Conservation (phyloP, 1,284 basidiomycete species). For the Dichomitus squalens region DNA sequence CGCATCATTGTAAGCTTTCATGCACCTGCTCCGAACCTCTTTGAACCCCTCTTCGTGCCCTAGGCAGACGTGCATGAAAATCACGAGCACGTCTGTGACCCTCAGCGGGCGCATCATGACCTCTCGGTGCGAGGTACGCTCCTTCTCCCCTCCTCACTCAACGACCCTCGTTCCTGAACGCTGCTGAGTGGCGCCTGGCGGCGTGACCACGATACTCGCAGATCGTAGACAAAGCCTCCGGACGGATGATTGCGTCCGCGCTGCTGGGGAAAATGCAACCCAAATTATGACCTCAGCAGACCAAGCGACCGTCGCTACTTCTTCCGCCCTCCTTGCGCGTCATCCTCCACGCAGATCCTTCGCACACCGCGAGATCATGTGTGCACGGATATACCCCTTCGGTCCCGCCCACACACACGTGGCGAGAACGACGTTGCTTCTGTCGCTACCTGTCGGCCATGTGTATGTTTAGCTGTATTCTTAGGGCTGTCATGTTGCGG, state of each 20-base stretch:
- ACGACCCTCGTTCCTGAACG: conserved; percentile 54
- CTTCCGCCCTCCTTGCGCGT: too few species aligned
- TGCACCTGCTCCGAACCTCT: not conserved
- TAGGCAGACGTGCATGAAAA: conserved; percentile 58
- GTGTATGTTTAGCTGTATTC: too few species aligned
- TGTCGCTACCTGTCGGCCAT: too few species aligned
- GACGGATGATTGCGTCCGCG: conserved; percentile 62
- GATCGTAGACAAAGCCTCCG: conserved; percentile 58
- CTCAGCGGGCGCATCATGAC: conserved; percentile 70
- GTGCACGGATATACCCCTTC: too few species aligned
- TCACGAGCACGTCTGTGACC: conserved; percentile 63
- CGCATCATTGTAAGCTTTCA: conserved; percentile 52
- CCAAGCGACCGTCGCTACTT: too few species aligned
- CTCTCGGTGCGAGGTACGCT: conserved; percentile 63
- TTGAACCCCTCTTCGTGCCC: not conserved
- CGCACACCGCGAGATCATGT: too few species aligned
- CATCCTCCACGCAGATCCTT: too few species aligned
- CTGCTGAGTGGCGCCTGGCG: conserved; percentile 38
- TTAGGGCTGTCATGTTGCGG: too few species aligned
- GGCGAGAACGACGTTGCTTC: too few species aligned
- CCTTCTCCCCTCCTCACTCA: not conserved
- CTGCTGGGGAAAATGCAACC: conserved; percentile 76
- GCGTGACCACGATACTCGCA: conserved; percentile 26
- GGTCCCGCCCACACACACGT: too few species aligned
- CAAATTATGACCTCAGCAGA: too few species aligned